These are phyloP conservation scores for Pleurotus salmoneostramineus DNA, from an alignment of 768 basidiomycete genomes.

Conservation along the genomic window DNA sequence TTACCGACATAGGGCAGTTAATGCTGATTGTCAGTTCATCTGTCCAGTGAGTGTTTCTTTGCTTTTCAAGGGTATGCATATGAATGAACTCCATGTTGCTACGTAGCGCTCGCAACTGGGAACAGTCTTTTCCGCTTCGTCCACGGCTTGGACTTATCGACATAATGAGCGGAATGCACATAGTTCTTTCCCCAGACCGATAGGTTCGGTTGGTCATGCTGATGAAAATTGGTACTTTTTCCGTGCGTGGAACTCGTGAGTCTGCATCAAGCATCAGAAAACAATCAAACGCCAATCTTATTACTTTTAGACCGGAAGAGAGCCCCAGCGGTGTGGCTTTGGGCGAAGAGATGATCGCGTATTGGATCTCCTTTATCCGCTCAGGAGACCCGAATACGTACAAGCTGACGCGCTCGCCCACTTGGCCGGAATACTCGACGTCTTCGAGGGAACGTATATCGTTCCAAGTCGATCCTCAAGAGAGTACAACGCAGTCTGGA, in stretches of 20 bases:
- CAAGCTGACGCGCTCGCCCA: constrained; percentile 47
- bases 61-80: background rate
- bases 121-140: constrained; percentile 28
- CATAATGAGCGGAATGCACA: constrained; percentile 42
- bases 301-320: constrained; percentile 41
- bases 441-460: constrained; percentile 35
- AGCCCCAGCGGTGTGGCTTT: constrained; percentile 43
- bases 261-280: constrained; percentile 59
- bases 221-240: constrained; percentile 18
- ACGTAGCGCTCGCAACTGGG: constrained; percentile 43
- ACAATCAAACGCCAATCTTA: constrained; percentile 12
- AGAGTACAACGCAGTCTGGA: constrained; percentile 24
- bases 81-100: background rate
- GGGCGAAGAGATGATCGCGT: constrained; percentile 55
- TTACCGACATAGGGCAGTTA: constrained; percentile 39
- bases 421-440: constrained; percentile 38
- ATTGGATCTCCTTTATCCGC: constrained; percentile 66
- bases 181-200: constrained; percentile 25
- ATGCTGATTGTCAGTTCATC: constrained; percentile 44
- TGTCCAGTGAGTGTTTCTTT: constrained; percentile 45
- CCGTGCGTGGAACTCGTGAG: constrained; percentile 66
- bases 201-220: constrained; percentile 15
- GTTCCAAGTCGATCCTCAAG: constrained; percentile 26
- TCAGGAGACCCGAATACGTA: constrained; percentile 50
- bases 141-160: constrained; percentile 48